phyloP scores from a whole-genome alignment of 2,329 filamentous ascomycete species.

The Clonostachys chloroleuca region DNA sequence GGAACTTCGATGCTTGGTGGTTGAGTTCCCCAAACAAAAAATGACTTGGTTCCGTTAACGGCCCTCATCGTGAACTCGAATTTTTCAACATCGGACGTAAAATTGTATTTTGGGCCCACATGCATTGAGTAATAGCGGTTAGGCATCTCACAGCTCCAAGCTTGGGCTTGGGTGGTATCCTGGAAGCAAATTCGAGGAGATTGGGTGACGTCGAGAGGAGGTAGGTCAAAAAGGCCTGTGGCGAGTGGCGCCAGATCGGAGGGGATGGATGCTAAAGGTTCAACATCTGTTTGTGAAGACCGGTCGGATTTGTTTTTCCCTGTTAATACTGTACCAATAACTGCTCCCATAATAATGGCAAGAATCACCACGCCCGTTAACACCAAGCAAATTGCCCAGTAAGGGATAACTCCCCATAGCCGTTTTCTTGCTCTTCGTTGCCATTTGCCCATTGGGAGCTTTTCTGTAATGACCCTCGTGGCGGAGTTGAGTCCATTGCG shows the following conservation, averaged over 20 bases:
- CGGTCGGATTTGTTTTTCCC: too few species aligned
- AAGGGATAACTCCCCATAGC: conserved; percentile 54
- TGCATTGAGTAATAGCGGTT: conserved; percentile 37
- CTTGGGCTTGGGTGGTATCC: conserved; percentile 45
- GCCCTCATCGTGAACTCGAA: conserved; percentile 35
- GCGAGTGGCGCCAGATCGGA: conserved; percentile 45
- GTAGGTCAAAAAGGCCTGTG: conserved; percentile 52
- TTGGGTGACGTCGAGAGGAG: conserved; percentile 43
- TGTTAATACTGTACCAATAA: conserved; percentile 21
- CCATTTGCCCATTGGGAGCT: conserved; percentile 43
- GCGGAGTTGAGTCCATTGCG: conserved; percentile 51
- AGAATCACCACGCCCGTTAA: conserved; percentile 44
- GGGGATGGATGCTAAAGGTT: conserved; percentile 44
- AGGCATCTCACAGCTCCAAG: conserved; percentile 60
- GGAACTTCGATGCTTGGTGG: conserved; percentile 37
- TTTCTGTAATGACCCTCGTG: conserved; percentile 38
- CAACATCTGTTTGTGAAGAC: conserved; percentile 37
- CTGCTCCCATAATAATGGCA: conserved; percentile 51
- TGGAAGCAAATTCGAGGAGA: conserved; percentile 52
- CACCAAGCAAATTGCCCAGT: conserved; percentile 54
- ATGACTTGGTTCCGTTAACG: conserved; percentile 15
- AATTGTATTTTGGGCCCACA: conserved; percentile 19
- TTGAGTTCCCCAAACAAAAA: conserved; percentile 48
- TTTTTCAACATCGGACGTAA: conserved; percentile 12
- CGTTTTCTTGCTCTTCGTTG: conserved; percentile 48